Conservation (phyloP, 2,329 filamentous ascomycete species). For the Beauveria sp. region DNA sequence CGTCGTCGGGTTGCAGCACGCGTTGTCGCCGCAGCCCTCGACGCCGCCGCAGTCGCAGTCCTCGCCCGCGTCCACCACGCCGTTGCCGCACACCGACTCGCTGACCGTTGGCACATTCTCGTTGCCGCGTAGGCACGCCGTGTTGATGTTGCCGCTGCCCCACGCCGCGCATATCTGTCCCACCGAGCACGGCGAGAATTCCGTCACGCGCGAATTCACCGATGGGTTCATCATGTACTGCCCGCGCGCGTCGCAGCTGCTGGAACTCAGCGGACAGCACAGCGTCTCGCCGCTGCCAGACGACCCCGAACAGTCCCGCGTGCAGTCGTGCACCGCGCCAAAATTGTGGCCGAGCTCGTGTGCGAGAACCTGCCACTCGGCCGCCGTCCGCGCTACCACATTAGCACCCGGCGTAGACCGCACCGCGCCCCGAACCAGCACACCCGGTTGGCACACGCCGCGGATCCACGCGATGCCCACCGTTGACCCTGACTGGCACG, state of each 20-base stretch:
- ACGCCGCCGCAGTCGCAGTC: conserved; percentile 81
- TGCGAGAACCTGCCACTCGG: conserved; percentile 84
- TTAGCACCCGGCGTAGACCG: conserved; percentile 54
- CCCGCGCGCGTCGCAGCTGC: conserved; percentile 60
- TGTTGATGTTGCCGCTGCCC: conserved; percentile 63
- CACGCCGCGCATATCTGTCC: conserved; percentile 83
- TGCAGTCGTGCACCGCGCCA: conserved; percentile 84
- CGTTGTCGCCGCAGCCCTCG: conserved; percentile 55
- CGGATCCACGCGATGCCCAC: conserved; percentile 85
- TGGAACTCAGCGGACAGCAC: conserved; percentile 65
- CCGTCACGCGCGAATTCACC: conserved; percentile 57
- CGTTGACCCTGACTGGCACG: conserved; percentile 65
- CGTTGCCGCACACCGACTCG: conserved; percentile 77
- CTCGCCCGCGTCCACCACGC: conserved; percentile 79
- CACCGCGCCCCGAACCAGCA: conserved; percentile 22
- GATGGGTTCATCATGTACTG: conserved; percentile 86
- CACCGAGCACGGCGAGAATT: conserved; percentile 73
- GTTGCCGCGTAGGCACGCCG: conserved; percentile 67
- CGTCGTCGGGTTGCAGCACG: conserved; percentile 69
- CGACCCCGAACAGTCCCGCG: conserved; percentile 45
- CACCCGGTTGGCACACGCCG: conserved; percentile 57
- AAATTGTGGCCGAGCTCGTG: conserved; percentile 85
- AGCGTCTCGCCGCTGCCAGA: conserved; percentile 24
- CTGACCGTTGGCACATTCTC: conserved; percentile 66
- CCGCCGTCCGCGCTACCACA: conserved; percentile 67